A percentile compares a stretch with the other conserved stretches of the same genome.
These are phyloP conservation scores for Elsinoe australis DNA, from an alignment of 2,329 filamentous ascomycete species.

Conservation along the genomic window DNA sequence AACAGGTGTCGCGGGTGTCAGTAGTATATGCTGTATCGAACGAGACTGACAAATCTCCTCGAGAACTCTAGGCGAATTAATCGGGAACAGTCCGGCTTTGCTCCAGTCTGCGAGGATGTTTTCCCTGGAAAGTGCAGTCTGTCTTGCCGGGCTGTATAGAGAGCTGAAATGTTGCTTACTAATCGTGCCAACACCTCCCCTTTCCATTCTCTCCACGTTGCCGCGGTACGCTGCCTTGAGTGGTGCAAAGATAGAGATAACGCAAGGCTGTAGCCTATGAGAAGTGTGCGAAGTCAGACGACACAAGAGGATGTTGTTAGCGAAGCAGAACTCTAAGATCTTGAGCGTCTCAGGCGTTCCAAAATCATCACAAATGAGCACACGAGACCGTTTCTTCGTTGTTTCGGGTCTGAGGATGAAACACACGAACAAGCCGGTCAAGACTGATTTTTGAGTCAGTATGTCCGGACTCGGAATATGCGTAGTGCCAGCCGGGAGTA, in stretches of 20 bases:
- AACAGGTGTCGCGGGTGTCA: conserved; percentile 19
- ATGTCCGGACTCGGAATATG: conserved; percentile 22
- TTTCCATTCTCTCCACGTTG: conserved; percentile 17
- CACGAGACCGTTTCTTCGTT: conserved; percentile 27
- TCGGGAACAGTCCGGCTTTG: too few relatives aligned
- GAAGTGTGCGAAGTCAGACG: too few relatives aligned
- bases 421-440: conserved; percentile 31
- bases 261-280: conserved; percentile 17
- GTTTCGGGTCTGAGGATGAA: conserved; percentile 31
- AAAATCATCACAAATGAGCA: conserved; percentile 34
- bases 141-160: conserved; percentile 25
- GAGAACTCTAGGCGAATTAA: too few relatives aligned
- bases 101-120: too few relatives aligned
- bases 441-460: conserved; percentile 31
- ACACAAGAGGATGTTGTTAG: not conserved
- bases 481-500: conserved; percentile 27
- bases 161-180: conserved; percentile 20
- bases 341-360: conserved; percentile 29
- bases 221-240: conserved; percentile 19
- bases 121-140: too few relatives aligned
- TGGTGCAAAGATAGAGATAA: conserved; percentile 21
- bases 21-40: too few relatives aligned
- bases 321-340: not conserved
- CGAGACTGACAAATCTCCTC: too few relatives aligned
- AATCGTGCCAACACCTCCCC: conserved; percentile 17